Percentiles rank a stretch among this genome's conserved stretches.
These are phyloP conservation scores for Pisolithus orientalis DNA, from an alignment of 768 basidiomycete genomes.

Conservation along the genomic window DNA sequence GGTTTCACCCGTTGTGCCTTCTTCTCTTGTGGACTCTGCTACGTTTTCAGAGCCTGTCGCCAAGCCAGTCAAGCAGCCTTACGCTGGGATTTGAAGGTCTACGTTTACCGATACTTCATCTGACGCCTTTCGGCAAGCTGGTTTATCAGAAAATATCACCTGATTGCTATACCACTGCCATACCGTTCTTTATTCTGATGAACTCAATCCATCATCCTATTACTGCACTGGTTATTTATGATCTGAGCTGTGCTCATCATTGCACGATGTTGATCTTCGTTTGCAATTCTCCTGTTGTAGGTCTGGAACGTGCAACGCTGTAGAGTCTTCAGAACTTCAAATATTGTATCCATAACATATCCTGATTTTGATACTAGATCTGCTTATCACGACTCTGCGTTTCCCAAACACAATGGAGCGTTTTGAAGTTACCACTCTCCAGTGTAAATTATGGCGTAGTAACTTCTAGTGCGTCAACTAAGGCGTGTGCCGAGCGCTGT, in stretches of 20 bases:
- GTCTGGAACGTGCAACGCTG: slow-evolving; percentile 1
- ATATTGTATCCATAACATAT: slow-evolving; percentile 10
- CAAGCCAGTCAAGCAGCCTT: neutral
- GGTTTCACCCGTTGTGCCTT: neutral
- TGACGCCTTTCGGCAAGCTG: slow-evolving; percentile 1
- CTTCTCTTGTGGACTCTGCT: neutral
- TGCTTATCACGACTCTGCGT: neutral
- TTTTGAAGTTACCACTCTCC: neutral
- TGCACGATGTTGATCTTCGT: neutral
- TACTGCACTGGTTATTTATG: slow-evolving; percentile 5
- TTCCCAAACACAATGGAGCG: no score
- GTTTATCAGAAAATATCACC: neutral
- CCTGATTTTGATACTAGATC: slow-evolving; percentile 1
- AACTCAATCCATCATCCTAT: slow-evolving; percentile 4
- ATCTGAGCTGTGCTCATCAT: neutral
- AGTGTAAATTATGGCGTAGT: neutral
- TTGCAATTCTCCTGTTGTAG: neutral
- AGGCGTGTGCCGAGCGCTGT: slow-evolving; percentile 2
- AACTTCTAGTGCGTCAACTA: neutral
- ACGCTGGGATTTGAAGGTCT: slow-evolving; percentile 5
- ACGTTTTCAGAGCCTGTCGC: slow-evolving; percentile 1
- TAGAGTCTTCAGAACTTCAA: slow-evolving; percentile 1
- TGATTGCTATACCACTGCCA: slow-evolving; percentile 9
- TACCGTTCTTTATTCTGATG: neutral
- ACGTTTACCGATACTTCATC: neutral